These are phyloP conservation scores for Chalciporus sp. DNA, from an alignment of 1,284 basidiomycete species.

Conservation along the genomic window DNA sequence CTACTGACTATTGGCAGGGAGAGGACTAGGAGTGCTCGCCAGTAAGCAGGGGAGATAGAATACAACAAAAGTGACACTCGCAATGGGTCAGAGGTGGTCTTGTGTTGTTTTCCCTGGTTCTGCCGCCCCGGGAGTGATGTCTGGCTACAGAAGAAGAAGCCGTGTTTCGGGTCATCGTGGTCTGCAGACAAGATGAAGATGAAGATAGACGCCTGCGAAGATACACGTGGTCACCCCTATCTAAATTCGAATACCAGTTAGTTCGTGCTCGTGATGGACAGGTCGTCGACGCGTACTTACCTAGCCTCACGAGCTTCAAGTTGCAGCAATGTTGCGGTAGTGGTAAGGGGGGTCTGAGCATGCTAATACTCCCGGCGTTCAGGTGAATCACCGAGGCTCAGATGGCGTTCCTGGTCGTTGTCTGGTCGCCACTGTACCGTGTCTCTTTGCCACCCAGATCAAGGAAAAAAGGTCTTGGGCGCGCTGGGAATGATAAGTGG, in stretches of 20 bases:
- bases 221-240: background rate
- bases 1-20: conserved; percentile 45
- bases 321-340: too few species aligned
- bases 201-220: background rate
- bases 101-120: background rate
- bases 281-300: too few species aligned
- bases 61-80: conserved; percentile 12
- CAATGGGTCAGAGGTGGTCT: conserved; percentile 32
- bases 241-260: background rate
- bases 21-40: conserved; percentile 36
- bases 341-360: too few species aligned
- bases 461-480: too few species aligned
- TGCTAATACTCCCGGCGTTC: too few species aligned
- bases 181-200: background rate
- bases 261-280: too few species aligned
- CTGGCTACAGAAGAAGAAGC: conserved; percentile 16
- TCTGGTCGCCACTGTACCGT: too few species aligned
- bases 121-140: conserved; percentile 4
- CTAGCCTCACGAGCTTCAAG: too few species aligned
- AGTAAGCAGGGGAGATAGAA: conserved; percentile 1
- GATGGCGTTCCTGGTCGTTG: too few species aligned
- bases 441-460: too few species aligned
- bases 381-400: too few species aligned
- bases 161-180: conserved; percentile 2
- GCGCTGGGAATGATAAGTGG: too few species aligned